These are phyloP conservation scores for Trypanosoma avium DNA, from an alignment of 208 protist species.

Conservation along the genomic window DNA sequence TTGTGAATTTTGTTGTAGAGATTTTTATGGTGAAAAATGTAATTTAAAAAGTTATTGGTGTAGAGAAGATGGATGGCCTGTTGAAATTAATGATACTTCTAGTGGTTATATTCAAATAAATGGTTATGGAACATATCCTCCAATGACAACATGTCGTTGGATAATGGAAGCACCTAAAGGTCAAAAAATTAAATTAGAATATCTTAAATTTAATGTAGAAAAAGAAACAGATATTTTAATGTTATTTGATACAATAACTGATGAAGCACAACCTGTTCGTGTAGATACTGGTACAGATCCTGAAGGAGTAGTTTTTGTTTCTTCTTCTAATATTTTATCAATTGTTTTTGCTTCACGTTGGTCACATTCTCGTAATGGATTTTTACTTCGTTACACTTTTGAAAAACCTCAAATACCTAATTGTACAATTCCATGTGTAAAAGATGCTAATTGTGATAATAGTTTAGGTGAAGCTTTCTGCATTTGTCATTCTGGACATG, in stretches of 20 bases:
- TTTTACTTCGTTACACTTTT: constrained; percentile 68
- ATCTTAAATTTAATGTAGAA: constrained; percentile 49
- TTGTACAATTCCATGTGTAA: constrained; percentile 7
- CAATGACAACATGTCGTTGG: constrained; percentile 62
- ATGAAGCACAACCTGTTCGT: constrained; percentile 16
- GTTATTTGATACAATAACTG: constrained; percentile 40
- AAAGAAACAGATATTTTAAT: constrained; percentile 33
- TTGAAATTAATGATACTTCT: constrained; percentile 35
- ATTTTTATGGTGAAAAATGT: constrained; percentile 53
- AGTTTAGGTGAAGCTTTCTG: constrained; percentile 18
- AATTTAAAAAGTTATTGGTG: constrained; percentile 79
- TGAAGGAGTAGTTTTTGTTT: constrained; percentile 17
- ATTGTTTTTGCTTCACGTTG: constrained; percentile 63
- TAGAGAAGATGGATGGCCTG: constrained; percentile 33
- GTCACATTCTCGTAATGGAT: constrained; percentile 36
- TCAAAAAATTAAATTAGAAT: constrained; percentile 38
- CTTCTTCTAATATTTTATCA: constrained; percentile 28
- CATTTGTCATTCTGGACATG: not conserved
- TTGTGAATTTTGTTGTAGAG: constrained; percentile 79
- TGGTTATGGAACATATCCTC: constrained; percentile 48
- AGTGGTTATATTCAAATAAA: constrained; percentile 72
- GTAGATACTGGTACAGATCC: constrained; percentile 18
- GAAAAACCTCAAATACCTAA: not conserved
- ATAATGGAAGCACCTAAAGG: constrained; percentile 32
- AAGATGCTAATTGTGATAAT: constrained; percentile 14